Conservation (phyloP, 352 stramenopile genomes). For the Phytopythium aichiense region DNA sequence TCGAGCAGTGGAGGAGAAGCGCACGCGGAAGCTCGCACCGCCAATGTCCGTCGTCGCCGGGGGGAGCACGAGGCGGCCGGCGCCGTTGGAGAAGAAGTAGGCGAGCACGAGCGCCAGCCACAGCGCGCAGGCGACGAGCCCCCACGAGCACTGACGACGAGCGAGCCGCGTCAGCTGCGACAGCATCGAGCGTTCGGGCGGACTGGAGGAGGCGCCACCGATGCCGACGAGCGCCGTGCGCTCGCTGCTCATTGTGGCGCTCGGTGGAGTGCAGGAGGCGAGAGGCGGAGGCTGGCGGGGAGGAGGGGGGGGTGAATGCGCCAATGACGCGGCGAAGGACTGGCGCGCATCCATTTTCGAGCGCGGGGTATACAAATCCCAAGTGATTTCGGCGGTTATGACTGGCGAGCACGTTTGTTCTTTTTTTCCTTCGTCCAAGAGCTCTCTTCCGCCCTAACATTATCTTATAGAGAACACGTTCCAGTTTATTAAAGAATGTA, state of each 20-base stretch:
- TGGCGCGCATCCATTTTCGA: neutral
- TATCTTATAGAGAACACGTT: neutral
- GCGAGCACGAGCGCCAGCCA: slow-evolving; percentile 13
- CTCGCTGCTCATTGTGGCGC: slow-evolving; percentile 1
- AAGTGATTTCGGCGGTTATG: neutral
- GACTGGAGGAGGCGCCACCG: slow-evolving; percentile 8
- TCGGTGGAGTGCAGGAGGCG: neutral
- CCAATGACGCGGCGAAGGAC: neutral
- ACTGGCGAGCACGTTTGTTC: neutral
- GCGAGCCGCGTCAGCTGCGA: slow-evolving; percentile 2
- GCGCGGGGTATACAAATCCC: neutral
- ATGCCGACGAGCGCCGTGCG: slow-evolving; percentile 8
- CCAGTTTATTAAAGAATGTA: no score
- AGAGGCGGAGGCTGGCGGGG: neutral
- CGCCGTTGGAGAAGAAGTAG: slow-evolving; percentile 12
- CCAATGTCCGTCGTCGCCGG: neutral
- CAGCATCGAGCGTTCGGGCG: neutral
- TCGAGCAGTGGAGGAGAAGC: slow-evolving; percentile 27
- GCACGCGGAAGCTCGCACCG: slow-evolving; percentile 31
- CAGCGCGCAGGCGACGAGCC: slow-evolving; percentile 10
- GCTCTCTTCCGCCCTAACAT: neutral
- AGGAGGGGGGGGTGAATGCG: neutral
- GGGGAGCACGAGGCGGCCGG: slow-evolving; percentile 1
- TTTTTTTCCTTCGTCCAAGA: slow-evolving; percentile 1
- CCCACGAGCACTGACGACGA: slow-evolving; percentile 16